Evolutionary conservation across 495 filamentous ascomycete species (phyloP).

Genomic region (Hypomontagnella submonticulosa): DNA sequence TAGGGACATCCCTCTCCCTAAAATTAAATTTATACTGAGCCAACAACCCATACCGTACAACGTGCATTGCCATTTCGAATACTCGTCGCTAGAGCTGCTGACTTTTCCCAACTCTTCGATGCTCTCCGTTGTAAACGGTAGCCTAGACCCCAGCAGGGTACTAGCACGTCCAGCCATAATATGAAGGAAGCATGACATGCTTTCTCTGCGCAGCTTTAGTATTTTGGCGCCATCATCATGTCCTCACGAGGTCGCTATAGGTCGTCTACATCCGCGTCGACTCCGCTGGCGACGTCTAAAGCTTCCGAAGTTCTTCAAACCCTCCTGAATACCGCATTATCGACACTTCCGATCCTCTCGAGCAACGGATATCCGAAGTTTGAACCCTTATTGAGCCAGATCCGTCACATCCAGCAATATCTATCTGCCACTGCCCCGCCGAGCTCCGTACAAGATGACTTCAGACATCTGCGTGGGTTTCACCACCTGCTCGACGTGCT

Average conservation of each 20-base stretch:
- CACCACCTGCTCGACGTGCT: conserved; percentile 75
- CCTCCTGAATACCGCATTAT: conserved; percentile 65
- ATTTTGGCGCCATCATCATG: conserved; percentile 50
- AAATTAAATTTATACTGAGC: not conserved
- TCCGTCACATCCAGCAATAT: conserved; percentile 59
- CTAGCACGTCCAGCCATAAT: conserved; percentile 37
- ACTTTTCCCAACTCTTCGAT: conserved; percentile 46
- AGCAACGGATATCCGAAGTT: conserved; percentile 55
- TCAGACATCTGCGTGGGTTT: conserved; percentile 85
- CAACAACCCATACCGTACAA: conserved; percentile 5
- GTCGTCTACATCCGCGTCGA: conserved; percentile 70
- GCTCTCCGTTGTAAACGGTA: conserved; percentile 41
- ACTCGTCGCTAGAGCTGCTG: conserved; percentile 25
- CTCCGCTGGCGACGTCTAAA: conserved; percentile 63
- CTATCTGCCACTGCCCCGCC: conserved; percentile 58
- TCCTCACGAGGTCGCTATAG: conserved; percentile 65
- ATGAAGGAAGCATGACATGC: conserved; percentile 41
- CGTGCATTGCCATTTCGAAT: too few species aligned
- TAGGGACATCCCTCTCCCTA: not conserved
- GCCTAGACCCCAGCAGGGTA: conserved; percentile 50
- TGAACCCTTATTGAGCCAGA: conserved; percentile 52
- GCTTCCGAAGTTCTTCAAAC: conserved; percentile 69
- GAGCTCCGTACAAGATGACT: conserved; percentile 73
- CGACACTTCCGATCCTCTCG: conserved; percentile 32
- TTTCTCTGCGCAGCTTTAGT: conserved; percentile 28